Evolutionary conservation across 768 basidiomycete genomes (phyloP).

Genomic region (Tylopilus plumbeoviolaceoides): DNA sequence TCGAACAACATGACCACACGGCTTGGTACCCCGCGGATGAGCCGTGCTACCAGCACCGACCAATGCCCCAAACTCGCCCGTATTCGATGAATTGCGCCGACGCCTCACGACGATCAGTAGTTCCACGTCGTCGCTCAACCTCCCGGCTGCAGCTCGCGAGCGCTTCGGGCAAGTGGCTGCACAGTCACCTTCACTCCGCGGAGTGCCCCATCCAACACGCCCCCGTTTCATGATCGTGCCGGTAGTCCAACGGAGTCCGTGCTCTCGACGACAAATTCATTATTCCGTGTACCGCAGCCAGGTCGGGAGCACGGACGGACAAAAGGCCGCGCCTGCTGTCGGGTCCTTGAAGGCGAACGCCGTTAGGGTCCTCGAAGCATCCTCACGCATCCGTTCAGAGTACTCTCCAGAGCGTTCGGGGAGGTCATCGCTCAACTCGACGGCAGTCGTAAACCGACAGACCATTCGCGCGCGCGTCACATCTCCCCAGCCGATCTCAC

Average conservation of each 20-base stretch:
- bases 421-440: constrained; percentile 63
- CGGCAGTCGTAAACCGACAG: constrained; percentile 52
- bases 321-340: constrained; percentile 50
- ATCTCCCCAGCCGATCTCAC: constrained; percentile 62
- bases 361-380: constrained; percentile 75
- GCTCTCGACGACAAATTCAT: constrained; percentile 65
- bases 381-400: constrained; percentile 62
- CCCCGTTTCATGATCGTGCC: constrained; percentile 47
- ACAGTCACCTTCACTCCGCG: constrained; percentile 14
- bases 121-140: constrained; percentile 75
- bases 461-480: constrained; percentile 45
- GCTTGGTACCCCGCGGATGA: constrained; percentile 48
- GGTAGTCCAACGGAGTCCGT: constrained; percentile 82
- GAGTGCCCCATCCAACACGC: neutral
- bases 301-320: constrained; percentile 66
- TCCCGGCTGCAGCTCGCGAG: constrained; percentile 39
- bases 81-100: too few relatives aligned
- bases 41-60: constrained; percentile 47
- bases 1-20: constrained; percentile 39
- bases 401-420: constrained; percentile 40
- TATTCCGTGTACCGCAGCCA: constrained; percentile 58
- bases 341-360: constrained; percentile 72
- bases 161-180: constrained; percentile 31
- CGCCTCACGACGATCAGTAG: too few relatives aligned
- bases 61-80: too few relatives aligned